Evolutionary conservation across 495 filamentous ascomycete species (phyloP), one percentile per base, ranked within the genome.

Genomic region (Xylaria bambusicola): DNA sequence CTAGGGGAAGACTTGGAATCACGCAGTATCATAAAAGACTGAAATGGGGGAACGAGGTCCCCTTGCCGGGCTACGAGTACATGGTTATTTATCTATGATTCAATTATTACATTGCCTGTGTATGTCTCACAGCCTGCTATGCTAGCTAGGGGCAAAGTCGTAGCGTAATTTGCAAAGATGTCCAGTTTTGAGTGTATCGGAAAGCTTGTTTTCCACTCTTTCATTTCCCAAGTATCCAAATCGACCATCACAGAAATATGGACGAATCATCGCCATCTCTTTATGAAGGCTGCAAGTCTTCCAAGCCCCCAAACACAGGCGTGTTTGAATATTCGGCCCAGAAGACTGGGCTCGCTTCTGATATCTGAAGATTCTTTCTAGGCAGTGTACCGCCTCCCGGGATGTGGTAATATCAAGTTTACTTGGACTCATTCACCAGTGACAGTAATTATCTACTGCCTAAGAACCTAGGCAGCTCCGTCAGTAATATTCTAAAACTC

Each of bases 31-130:
- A 97, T 91, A 20, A 75, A 92, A 63, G 91, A 96, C 74, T 97
- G 52, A 90, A 87, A 72, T 96, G 92, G 92, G 92, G 92, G 66
- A 89, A 87, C 15, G 80, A 84, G 12, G 83, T 91, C 12, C 87
- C 89, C 31, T 63, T 82, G 6, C 71, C 73, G 18, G 84, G 81
- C 17, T 93, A 86, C 48, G 87, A 89, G 62, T 80, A 87, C 55
- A 95, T 93, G 80, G 92, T 96, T 56, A 81, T 97, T 58, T 98
- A 98, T 66, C 91, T 95, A 41, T 98, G 93, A 94, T 97, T 98
- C 65, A 94, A 98, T 74, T 93, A 93, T 40, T 96, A 91, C 73
- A 96, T 63, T 62, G 93, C 93, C 13, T 98, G 97, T 71, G 84
- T 90, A 9, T 96, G 92, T 0, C 97, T 98, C 64, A 97, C 93